These are phyloP conservation scores for Rhizophagus sp. DNA, from an alignment of 192 early-diverging fungal species.

Conservation along the genomic window DNA sequence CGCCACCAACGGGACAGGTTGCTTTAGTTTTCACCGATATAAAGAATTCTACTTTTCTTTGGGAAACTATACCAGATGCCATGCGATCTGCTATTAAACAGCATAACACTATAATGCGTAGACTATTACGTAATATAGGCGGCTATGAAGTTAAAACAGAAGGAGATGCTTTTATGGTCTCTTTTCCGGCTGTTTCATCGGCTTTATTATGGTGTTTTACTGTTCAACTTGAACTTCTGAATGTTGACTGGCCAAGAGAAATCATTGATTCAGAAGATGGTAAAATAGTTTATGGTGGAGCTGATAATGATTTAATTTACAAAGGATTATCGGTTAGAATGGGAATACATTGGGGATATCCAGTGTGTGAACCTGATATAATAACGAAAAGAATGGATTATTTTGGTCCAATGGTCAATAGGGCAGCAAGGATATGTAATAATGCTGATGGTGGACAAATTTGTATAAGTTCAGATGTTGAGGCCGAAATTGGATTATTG, in stretches of 20 bases:
- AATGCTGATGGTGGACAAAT: slow-evolving; percentile 91
- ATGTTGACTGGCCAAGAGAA: slow-evolving; percentile 86
- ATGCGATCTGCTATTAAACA: slow-evolving; percentile 88
- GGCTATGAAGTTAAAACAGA: slow-evolving; percentile 97
- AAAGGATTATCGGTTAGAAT: slow-evolving; percentile 88
- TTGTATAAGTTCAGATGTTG: slow-evolving; percentile 83
- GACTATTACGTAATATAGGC: slow-evolving; percentile 75
- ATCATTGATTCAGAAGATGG: slow-evolving; percentile 79
- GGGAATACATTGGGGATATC: slow-evolving; percentile 90
- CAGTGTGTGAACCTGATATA: slow-evolving; percentile 85
- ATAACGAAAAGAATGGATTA: slow-evolving; percentile 94
- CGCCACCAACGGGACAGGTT: slow-evolving; percentile 79
- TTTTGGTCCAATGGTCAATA: slow-evolving; percentile 93
- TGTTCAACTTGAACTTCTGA: slow-evolving; percentile 77
- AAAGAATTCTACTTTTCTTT: slow-evolving; percentile 90
- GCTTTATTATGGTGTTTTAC: slow-evolving; percentile 88
- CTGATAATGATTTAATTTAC: slow-evolving; percentile 66
- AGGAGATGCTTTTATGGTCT: slow-evolving; percentile 94
- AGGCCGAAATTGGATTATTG: slow-evolving; percentile 38
- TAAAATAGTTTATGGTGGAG: slow-evolving; percentile 65
- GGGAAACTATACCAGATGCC: slow-evolving; percentile 80
- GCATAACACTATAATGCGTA: slow-evolving; percentile 82
- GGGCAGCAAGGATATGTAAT: slow-evolving; percentile 77
- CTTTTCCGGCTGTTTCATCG: slow-evolving; percentile 76
- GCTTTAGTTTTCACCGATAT: slow-evolving; percentile 93